A percentile compares a stretch with the other conserved stretches of the same genome.
These are phyloP conservation scores for Paraphoma sp. DNA, from an alignment of 2,329 filamentous ascomycete genomes.

Conservation along the genomic window DNA sequence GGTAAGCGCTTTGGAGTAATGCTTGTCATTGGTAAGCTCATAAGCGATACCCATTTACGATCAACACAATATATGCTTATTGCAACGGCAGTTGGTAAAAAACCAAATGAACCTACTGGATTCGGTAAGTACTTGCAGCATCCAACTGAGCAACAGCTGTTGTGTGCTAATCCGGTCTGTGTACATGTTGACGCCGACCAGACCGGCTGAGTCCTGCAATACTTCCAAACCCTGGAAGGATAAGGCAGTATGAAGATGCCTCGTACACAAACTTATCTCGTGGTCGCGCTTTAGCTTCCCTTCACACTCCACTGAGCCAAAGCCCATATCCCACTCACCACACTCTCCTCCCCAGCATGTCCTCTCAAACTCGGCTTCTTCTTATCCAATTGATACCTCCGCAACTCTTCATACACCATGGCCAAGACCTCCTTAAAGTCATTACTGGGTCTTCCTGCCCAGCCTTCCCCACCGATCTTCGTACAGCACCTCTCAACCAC, in stretches of 20 bases:
- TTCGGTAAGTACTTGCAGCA: background rate
- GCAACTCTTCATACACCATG: conserved; percentile 34
- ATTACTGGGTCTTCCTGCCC: conserved; percentile 25
- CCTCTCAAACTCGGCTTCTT: conserved; percentile 34
- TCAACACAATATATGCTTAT: background rate
- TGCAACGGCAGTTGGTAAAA: conserved; percentile 1
- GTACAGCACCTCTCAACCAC: conserved; percentile 36
- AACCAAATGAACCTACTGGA: background rate
- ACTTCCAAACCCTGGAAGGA: too few species aligned
- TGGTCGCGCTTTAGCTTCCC: background rate
- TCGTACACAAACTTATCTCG: too few species aligned
- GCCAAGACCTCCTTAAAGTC: conserved; percentile 33
- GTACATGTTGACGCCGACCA: too few species aligned
- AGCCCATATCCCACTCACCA: conserved; percentile 56
- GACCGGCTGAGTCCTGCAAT: too few species aligned
- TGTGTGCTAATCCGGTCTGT: too few species aligned
- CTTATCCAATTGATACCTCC: conserved; percentile 29
- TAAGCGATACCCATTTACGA: conserved; percentile 10
- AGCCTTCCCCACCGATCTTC: conserved; percentile 25
- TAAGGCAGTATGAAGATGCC: too few species aligned
- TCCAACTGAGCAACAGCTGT: background rate
- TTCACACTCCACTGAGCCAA: conserved; percentile 41
- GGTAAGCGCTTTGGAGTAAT: conserved; percentile 13
- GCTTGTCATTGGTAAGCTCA: conserved; percentile 25
- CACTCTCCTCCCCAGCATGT: conserved; percentile 27